These are phyloP conservation scores for Potentilla sterilis DNA, from an alignment of 306 rosid species.

Conservation along the genomic window DNA sequence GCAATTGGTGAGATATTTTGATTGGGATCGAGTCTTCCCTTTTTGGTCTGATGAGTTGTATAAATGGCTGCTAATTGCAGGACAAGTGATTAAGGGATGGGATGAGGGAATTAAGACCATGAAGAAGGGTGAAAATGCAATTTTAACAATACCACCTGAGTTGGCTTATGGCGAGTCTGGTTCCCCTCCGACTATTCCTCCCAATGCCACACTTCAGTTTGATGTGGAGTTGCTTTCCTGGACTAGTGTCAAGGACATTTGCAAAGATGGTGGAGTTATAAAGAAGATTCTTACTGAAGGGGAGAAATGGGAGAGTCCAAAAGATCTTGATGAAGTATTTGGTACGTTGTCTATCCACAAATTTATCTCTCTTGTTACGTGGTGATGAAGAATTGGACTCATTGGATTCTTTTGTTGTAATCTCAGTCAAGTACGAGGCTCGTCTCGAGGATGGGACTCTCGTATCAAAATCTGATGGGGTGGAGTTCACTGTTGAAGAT, in stretches of 20 bases:
- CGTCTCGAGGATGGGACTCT: slow-evolving; percentile 66
- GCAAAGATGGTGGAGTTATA: slow-evolving; percentile 77
- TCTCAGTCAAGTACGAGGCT: slow-evolving; percentile 73
- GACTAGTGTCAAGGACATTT: slow-evolving; percentile 74
- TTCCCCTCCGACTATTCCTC: slow-evolving; percentile 78
- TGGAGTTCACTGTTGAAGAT: slow-evolving; percentile 62
- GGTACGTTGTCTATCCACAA: slow-evolving; percentile 28
- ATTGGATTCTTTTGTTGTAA: not conserved
- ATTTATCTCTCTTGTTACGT: no score
- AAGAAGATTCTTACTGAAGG: slow-evolving; percentile 63
- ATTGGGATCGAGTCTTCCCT: not conserved
- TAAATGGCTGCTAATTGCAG: slow-evolving; percentile 13
- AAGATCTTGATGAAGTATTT: slow-evolving; percentile 63
- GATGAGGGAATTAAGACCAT: slow-evolving; percentile 81
- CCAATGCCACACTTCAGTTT: slow-evolving; percentile 76
- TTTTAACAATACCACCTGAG: slow-evolving; percentile 38
- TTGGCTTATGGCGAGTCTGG: slow-evolving; percentile 60
- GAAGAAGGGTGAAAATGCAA: slow-evolving; percentile 82
- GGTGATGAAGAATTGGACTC: not conserved
- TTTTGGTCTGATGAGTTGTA: not conserved
- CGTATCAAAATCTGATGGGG: slow-evolving; percentile 71
- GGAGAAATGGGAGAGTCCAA: slow-evolving; percentile 80
- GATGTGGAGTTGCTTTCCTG: slow-evolving; percentile 79
- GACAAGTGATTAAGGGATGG: slow-evolving; percentile 91
- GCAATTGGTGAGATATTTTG: no score